Conservation (phyloP, 805 yeast species). For the Lipomyces lipofer region DNA sequence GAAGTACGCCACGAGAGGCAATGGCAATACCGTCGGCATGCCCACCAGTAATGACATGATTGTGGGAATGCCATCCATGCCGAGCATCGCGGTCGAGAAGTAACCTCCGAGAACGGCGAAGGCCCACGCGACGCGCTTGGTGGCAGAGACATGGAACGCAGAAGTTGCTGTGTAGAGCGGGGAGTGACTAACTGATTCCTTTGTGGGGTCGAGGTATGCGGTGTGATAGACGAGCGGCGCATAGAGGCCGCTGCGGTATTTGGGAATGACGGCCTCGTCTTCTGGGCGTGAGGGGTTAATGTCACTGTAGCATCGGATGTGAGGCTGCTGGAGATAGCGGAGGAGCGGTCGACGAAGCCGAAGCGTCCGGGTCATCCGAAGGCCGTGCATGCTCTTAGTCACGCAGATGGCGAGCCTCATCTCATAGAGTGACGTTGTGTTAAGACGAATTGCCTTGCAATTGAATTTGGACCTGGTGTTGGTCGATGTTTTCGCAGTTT, state of each 20-base stretch:
- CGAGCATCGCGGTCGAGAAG: slow-evolving; percentile 24
- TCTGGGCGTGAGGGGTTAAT: slow-evolving; percentile 26
- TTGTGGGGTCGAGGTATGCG: slow-evolving; percentile 8
- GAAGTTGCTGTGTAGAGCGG: slow-evolving; percentile 34
- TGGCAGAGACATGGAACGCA: slow-evolving; percentile 33
- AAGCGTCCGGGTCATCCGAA: too few relatives aligned
- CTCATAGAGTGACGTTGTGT: too few relatives aligned
- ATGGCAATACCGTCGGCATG: slow-evolving; percentile 51
- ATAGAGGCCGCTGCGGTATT: slow-evolving; percentile 15
- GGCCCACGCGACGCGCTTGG: slow-evolving; percentile 32
- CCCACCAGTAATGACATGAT: slow-evolving; percentile 48
- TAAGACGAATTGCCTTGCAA: too few relatives aligned
- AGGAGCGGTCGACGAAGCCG: too few relatives aligned
- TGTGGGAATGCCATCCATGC: slow-evolving; percentile 48
- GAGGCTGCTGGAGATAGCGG: too few relatives aligned
- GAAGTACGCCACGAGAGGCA: slow-evolving; percentile 57
- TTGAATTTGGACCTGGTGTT: too few relatives aligned
- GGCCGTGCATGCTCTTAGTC: too few relatives aligned
- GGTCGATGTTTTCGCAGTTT: too few relatives aligned
- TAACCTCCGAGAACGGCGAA: slow-evolving; percentile 31
- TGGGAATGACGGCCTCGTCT: slow-evolving; percentile 10
- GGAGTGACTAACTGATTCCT: slow-evolving; percentile 23
- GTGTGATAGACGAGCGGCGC: slow-evolving; percentile 20
- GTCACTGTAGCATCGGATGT: too few relatives aligned
- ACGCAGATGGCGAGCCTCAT: too few relatives aligned